Evolutionary conservation across 108 stramenopile genomes (phyloP).

Genomic region (Skeletonema marinoi): DNA sequence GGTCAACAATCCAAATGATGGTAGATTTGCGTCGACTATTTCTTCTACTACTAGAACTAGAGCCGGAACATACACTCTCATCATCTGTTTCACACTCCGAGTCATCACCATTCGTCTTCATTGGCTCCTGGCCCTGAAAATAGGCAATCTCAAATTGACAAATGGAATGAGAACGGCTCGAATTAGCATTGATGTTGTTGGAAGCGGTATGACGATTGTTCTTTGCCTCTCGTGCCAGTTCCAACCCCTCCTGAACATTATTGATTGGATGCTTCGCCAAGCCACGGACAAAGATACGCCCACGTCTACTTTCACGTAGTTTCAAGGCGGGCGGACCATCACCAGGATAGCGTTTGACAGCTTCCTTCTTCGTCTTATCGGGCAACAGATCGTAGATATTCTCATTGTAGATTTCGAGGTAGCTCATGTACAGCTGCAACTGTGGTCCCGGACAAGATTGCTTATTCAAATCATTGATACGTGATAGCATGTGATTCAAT

Average conservation of each 20-base stretch:
- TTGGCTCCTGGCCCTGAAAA: constrained; percentile 1
- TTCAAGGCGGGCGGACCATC: constrained; percentile 65
- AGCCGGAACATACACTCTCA: constrained; percentile 52
- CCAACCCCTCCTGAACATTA: constrained; percentile 65
- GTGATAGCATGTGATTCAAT: constrained; percentile 69
- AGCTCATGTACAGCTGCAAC: constrained; percentile 77
- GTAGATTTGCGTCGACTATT: constrained; percentile 36
- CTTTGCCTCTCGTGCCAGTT: constrained; percentile 64
- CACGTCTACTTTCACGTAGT: constrained; percentile 82
- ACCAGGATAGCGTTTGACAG: constrained; percentile 23
- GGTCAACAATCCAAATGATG: constrained; percentile 94
- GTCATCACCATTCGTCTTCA: constrained; percentile 18
- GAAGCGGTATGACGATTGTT: constrained; percentile 80
- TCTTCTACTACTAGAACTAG: constrained; percentile 23
- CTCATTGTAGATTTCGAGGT: constrained; percentile 98
- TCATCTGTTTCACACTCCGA: constrained; percentile 70
- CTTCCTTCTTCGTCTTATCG: constrained; percentile 11
- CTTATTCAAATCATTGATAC: constrained; percentile 33
- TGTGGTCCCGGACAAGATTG: constrained; percentile 11
- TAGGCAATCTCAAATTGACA: constrained; percentile 83
- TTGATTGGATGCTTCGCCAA: constrained; percentile 78
- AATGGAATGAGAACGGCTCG: constrained; percentile 93
- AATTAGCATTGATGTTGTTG: constrained; percentile 90
- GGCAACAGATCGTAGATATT: constrained; percentile 92
- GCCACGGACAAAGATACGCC: constrained; percentile 84